These are phyloP conservation scores for Paramecium tetraurelia DNA, from an alignment of 73 alveolate species.

Conservation along the genomic window DNA sequence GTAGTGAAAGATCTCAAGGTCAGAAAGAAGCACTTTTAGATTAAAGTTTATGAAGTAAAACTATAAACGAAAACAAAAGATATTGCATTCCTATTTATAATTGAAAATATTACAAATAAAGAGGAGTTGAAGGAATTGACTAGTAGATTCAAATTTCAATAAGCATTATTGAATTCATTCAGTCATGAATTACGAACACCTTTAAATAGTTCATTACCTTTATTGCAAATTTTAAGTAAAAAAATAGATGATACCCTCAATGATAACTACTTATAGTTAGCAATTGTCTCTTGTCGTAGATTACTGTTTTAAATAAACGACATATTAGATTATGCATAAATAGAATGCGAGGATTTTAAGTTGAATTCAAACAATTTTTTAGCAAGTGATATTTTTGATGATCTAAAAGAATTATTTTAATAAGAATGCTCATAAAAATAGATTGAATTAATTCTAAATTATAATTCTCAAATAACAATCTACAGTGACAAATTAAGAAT, in stretches of 20 bases:
- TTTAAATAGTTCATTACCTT: slow-evolving; percentile 9
- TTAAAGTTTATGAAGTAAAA: not conserved
- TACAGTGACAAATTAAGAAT: not conserved
- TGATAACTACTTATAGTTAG: not conserved
- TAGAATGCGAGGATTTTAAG: slow-evolving; percentile 38
- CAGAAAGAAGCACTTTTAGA: not conserved
- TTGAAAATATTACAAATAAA: slow-evolving; percentile 10
- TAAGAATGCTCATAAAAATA: not conserved
- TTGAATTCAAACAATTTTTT: not conserved
- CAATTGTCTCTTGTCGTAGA: slow-evolving; percentile 18
- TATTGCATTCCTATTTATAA: not conserved
- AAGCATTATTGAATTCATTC: slow-evolving; percentile 19
- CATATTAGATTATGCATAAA: slow-evolving; percentile 46
- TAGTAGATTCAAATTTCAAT: not conserved
- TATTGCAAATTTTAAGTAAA: not conserved
- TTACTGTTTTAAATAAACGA: slow-evolving; percentile 40
- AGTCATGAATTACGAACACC: slow-evolving; percentile 60
- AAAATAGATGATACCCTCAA: not conserved
- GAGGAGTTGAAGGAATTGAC: slow-evolving; percentile 12
- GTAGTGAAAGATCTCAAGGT: not conserved
- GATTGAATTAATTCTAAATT: not conserved
- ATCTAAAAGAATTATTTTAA: not conserved
- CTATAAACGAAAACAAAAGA: not conserved
- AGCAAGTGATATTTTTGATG: not conserved
- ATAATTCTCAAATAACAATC: not conserved